Conservation (phyloP, 139 green algal species). For the Ettlia oleoabundans region DNA sequence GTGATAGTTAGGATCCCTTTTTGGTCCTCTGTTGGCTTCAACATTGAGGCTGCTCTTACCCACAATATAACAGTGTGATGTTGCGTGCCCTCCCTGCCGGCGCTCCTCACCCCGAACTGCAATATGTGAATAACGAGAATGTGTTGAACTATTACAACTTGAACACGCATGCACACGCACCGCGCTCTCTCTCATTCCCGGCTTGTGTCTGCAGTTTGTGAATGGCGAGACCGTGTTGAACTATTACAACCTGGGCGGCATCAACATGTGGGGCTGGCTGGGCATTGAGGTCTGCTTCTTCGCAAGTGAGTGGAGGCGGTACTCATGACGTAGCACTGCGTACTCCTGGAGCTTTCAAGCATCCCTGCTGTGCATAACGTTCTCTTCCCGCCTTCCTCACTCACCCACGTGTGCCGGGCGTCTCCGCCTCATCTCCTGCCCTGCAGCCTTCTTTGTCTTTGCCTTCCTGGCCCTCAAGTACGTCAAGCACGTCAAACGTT, state of each 20-base stretch:
- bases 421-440: neutral
- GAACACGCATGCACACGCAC: too few relatives aligned
- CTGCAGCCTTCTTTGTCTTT: constrained; percentile 54
- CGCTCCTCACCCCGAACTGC: too few relatives aligned
- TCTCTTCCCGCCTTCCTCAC: neutral
- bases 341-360: too few relatives aligned
- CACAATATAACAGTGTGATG: too few relatives aligned
- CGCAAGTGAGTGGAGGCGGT: neutral
- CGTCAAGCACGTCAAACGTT: constrained; percentile 55
- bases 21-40: too few relatives aligned
- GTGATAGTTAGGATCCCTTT: too few relatives aligned
- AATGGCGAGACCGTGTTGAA: constrained; percentile 68
- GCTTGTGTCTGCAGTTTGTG: constrained; percentile 61
- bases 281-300: constrained; percentile 53
- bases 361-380: neutral
- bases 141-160: constrained; percentile 73
- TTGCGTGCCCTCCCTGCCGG: too few relatives aligned
- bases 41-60: too few relatives aligned
- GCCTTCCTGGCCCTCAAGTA: constrained; percentile 57
- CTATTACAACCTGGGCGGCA: constrained; percentile 63
- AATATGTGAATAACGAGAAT: constrained; percentile 73
- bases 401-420: neutral
- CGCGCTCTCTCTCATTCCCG: too few relatives aligned
- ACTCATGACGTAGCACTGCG: too few relatives aligned
- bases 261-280: constrained; percentile 71